Base-by-base conservation (phyloP, 768 basidiomycete species). In the Phlebiopsis gigantea region DNA sequence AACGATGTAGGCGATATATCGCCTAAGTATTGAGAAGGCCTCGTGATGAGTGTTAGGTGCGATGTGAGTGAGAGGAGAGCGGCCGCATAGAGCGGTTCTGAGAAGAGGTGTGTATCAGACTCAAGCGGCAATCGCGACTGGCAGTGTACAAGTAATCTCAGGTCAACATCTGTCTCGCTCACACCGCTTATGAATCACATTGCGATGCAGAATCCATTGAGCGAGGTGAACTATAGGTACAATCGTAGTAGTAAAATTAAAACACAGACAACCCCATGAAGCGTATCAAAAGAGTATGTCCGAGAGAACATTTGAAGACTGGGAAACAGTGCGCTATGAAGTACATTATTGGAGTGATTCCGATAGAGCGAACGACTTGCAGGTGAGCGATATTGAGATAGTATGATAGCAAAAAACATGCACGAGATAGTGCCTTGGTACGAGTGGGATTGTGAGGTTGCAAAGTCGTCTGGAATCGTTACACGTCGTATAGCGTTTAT, bases 81-180 rank as follows among this genome's bases (percentile, higher is more conserved):
- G 34, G 34, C 17, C 12, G 34, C 34, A 39, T 39, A 39, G 34
- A 17, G 34, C 34, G 34, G 46, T 26, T 26, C 46, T 9, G 46
- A n/a, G 25, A 15, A 15, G 26, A 48, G 15, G 47, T 30, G 47
- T 48, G 47, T 48, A 48, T 30, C 47, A 30, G 29, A 29, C 28
- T 12, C 21, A 48, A 48, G 47, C 47, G 47, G 47, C 47, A 48
- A 48, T 48, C 47, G 47, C 26, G n/a, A n/a, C n/a, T n/a, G n/a
- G n/a, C n/a, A n/a, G n/a, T n/a, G n/a, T n/a, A n/a, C n/a, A n/a
- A n/a, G n/a, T n/a, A n/a, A n/a, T n/a, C n/a, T n/a, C n/a, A n/a
- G n/a, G n/a, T n/a, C n/a, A n/a, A n/a, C n/a, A n/a, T n/a, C n/a
- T n/a, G n/a, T n/a, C n/a, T n/a, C n/a, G n/a, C n/a, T n/a, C n/a